Conservation (phyloP, 371 early-diverging fungal genomes). For the Rhizopus arrhizus region DNA sequence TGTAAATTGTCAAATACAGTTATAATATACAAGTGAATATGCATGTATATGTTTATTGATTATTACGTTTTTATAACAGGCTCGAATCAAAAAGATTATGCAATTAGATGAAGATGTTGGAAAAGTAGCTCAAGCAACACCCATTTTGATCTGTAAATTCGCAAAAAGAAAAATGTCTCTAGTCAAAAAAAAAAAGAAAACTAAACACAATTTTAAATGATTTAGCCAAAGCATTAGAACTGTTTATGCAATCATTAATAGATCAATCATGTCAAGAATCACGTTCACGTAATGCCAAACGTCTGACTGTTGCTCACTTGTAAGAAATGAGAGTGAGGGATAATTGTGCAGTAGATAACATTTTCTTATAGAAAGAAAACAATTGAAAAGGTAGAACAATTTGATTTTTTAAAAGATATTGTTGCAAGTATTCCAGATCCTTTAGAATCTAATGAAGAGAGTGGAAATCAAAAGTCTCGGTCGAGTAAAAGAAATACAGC, state of each 20-base stretch:
- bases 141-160: slow-evolving; percentile 89
- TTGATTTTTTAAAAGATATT: slow-evolving; percentile 91
- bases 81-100: slow-evolving; percentile 99
- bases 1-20: slow-evolving; percentile 45
- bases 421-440: slow-evolving; percentile 89
- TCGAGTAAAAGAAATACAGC: not conserved
- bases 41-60: too few relatives aligned
- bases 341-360: not conserved
- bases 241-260: slow-evolving; percentile 91
- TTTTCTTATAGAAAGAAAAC: slow-evolving; percentile 71
- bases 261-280: slow-evolving; percentile 87
- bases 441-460: slow-evolving; percentile 29
- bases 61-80: slow-evolving; percentile 58
- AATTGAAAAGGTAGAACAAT: slow-evolving; percentile 82
- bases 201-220: not conserved
- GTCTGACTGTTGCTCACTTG: slow-evolving; percentile 85
- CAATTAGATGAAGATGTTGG: slow-evolving; percentile 99
- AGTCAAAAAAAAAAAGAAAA: not conserved
- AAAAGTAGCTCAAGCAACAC: slow-evolving; percentile 98
- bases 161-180: slow-evolving; percentile 16
- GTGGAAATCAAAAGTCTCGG: slow-evolving; percentile 2
- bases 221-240: slow-evolving; percentile 88
- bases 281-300: slow-evolving; percentile 75
- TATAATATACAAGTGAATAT: not conserved
- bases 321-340: slow-evolving; percentile 40